Evolutionary conservation across 2,329 filamentous ascomycete species (phyloP).

Genomic region (Fusarium caatingaense): DNA sequence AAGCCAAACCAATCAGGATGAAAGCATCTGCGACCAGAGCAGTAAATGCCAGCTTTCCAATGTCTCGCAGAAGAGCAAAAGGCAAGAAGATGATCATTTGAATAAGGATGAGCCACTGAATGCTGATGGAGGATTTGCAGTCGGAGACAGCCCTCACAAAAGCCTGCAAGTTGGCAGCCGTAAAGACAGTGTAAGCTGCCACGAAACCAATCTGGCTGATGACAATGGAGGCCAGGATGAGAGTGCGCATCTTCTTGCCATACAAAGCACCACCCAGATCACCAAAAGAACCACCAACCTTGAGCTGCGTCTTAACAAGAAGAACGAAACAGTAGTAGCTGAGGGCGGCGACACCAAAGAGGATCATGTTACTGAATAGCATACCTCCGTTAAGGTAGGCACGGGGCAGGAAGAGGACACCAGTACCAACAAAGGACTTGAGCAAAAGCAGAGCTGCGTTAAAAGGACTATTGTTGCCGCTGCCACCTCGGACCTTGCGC

Average conservation of each 20-base stretch:
- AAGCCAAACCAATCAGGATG: slow-evolving; percentile 90
- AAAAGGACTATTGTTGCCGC: slow-evolving; percentile 80
- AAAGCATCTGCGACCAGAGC: slow-evolving; percentile 94
- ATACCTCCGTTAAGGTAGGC: slow-evolving; percentile 97
- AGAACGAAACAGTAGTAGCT: slow-evolving; percentile 99
- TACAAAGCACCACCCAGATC: slow-evolving; percentile 95
- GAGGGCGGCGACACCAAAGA: slow-evolving; percentile 84
- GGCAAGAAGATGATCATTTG: slow-evolving; percentile 96
- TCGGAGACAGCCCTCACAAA: slow-evolving; percentile 92
- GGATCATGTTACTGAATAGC: slow-evolving; percentile 92
- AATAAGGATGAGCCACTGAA: slow-evolving; percentile 90
- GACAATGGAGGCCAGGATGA: slow-evolving; percentile 93
- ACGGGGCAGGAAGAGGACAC: slow-evolving; percentile 90
- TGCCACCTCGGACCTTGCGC: slow-evolving; percentile 78
- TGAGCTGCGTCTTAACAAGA: slow-evolving; percentile 85
- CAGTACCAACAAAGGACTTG: slow-evolving; percentile 98
- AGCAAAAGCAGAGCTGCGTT: slow-evolving; percentile 87
- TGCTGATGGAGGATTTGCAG: slow-evolving; percentile 85
- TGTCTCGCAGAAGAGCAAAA: slow-evolving; percentile 92
- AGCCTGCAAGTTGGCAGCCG: slow-evolving; percentile 92
- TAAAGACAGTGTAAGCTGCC: slow-evolving; percentile 96
- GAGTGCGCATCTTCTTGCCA: slow-evolving; percentile 86
- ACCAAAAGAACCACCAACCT: slow-evolving; percentile 93
- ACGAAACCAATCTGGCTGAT: slow-evolving; percentile 96
- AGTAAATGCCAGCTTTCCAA: slow-evolving; percentile 96